A percentile compares a stretch with the other conserved stretches of the same genome.
Evolutionary conservation across 371 early-diverging fungal species (phyloP).

Genomic region (Choanephora cucurbitarum): DNA sequence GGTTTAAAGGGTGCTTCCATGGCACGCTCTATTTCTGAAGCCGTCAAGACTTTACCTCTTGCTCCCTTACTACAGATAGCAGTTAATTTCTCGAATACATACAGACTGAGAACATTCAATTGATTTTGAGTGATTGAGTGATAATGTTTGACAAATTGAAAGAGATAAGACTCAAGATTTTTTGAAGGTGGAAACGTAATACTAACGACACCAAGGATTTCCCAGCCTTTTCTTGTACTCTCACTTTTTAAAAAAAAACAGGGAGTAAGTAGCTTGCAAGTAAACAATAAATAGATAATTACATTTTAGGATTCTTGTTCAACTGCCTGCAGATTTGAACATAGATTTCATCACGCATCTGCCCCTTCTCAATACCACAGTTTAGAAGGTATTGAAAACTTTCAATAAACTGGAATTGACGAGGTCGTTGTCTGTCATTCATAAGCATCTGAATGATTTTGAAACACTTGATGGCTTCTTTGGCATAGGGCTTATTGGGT

Average conservation of each 20-base stretch:
- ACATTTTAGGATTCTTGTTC: conserved; percentile 78
- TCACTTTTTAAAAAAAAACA: too few species aligned
- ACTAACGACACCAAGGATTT: conserved; percentile 76
- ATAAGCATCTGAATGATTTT: conserved; percentile 82
- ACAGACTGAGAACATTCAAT: conserved; percentile 56
- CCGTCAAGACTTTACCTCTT: conserved; percentile 75
- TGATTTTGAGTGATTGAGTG: conserved; percentile 48
- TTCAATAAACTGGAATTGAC: conserved; percentile 36
- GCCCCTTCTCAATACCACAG: conserved; percentile 71
- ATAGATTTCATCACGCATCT: conserved; percentile 92
- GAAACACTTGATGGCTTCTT: conserved; percentile 87
- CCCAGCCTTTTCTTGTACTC: conserved; percentile 85
- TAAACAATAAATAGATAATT: too few species aligned
- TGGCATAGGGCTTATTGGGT: conserved; percentile 69
- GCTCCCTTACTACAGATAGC: conserved; percentile 81
- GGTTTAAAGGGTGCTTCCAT: conserved; percentile 85
- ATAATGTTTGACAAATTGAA: conserved; percentile 75
- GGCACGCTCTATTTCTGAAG: conserved; percentile 83
- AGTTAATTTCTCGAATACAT: conserved; percentile 64
- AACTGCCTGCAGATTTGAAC: conserved; percentile 93
- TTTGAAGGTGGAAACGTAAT: conserved; percentile 92
- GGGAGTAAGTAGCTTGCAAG: too few species aligned
- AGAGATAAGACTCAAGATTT: conserved; percentile 82
- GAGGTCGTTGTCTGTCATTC: conserved; percentile 64
- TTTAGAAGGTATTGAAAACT: conserved; percentile 78